These are phyloP conservation scores for Ziziphus jujuba DNA, from an alignment of 306 rosid species.

Conservation along the genomic window DNA sequence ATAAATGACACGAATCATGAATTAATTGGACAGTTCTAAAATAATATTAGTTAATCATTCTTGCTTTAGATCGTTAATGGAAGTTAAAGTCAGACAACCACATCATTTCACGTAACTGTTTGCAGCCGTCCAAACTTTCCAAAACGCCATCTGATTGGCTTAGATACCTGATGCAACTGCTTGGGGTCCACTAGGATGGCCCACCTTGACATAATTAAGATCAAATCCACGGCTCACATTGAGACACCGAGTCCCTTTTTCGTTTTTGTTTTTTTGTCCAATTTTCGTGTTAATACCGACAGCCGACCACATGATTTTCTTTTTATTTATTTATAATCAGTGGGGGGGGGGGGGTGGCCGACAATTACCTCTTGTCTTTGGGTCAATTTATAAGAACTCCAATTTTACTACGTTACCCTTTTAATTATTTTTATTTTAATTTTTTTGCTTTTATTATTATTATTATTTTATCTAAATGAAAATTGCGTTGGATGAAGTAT, in stretches of 20 bases:
- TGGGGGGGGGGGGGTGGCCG: constrained; percentile 24
- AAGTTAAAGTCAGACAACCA: constrained; percentile 10
- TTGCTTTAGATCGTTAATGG: not conserved
- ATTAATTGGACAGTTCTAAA: too few relatives aligned
- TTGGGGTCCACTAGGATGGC: not conserved
- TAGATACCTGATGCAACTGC: not conserved
- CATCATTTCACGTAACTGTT: constrained; percentile 19
- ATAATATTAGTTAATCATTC: too few relatives aligned
- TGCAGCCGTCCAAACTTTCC: constrained; percentile 42
- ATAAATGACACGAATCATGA: too few relatives aligned
- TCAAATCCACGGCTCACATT: constrained; percentile 25
- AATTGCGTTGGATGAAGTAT: too few relatives aligned
- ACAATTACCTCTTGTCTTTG: not conserved
- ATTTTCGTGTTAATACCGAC: not conserved
- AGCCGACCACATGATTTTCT: not conserved
- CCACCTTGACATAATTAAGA: not conserved
- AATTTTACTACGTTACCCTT: not conserved
- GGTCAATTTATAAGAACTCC: not conserved
- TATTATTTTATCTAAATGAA: too few relatives aligned
- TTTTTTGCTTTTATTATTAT: not conserved
- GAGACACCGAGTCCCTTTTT: not conserved
- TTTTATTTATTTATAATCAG: constrained; percentile 3
- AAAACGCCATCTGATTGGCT: constrained; percentile 21
- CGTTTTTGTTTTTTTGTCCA: not conserved
- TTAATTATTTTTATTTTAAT: not conserved